Conservation (phyloP, 345 rosid genomes). For the Syzygium grande region DNA sequence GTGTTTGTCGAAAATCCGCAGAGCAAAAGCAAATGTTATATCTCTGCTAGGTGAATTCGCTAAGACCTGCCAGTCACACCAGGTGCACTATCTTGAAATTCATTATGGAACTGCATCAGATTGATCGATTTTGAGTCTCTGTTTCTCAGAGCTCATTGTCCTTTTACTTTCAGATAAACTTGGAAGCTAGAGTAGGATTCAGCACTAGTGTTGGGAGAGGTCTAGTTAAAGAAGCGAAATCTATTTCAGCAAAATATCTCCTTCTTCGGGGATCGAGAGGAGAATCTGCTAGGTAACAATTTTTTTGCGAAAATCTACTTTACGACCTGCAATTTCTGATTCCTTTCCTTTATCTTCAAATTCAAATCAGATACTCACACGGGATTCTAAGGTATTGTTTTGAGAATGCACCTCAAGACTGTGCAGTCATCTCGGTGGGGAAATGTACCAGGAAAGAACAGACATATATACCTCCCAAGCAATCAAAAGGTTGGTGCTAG, state of each 20-base stretch:
- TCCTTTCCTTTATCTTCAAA: neutral
- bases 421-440: constrained; percentile 65
- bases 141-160: neutral
- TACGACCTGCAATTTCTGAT: neutral
- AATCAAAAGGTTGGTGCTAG: constrained; percentile 28
- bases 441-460: constrained; percentile 17
- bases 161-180: constrained; percentile 38
- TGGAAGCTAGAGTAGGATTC: constrained; percentile 83
- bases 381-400: constrained; percentile 40
- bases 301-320: neutral
- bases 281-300: neutral
- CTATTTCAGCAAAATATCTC: constrained; percentile 63
- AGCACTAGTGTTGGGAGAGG: constrained; percentile 55
- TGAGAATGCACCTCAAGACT: constrained; percentile 47
- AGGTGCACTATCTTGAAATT: constrained; percentile 20
- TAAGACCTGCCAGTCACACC: constrained; percentile 43
- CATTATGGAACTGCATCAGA: neutral
- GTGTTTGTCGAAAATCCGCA: constrained; percentile 43
- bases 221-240: constrained; percentile 61
- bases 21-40: constrained; percentile 73
- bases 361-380: constrained; percentile 28
- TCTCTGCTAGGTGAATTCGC: constrained; percentile 79
- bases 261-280: constrained; percentile 56
- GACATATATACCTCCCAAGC: constrained; percentile 14
- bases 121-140: neutral